Evolutionary conservation across 2,329 filamentous ascomycete species (phyloP).

Genomic region (Byssoonygena ceratinophila): DNA sequence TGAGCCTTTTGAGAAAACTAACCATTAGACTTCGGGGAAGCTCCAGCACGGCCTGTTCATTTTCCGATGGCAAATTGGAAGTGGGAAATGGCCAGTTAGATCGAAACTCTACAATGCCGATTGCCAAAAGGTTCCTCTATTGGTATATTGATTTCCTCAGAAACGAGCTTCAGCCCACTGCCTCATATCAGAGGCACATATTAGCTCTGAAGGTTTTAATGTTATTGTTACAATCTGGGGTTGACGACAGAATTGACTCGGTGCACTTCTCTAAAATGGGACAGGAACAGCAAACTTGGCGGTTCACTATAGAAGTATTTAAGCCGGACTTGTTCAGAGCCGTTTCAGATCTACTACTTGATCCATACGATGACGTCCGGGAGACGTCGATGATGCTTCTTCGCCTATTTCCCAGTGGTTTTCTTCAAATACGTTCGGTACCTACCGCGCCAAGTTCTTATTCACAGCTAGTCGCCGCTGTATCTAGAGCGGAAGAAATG

Average conservation of each 20-base stretch:
- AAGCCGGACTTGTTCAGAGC: constrained; percentile 37
- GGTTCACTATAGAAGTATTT: constrained; percentile 39
- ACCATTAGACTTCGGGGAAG: constrained; percentile 63
- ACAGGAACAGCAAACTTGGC: constrained; percentile 42
- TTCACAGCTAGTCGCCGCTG: constrained; percentile 23
- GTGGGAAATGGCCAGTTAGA: neutral
- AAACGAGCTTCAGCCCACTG: constrained; percentile 63
- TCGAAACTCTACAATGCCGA: neutral
- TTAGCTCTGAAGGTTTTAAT: constrained; percentile 62
- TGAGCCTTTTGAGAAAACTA: constrained; percentile 64
- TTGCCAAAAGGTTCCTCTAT: constrained; percentile 45
- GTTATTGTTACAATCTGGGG: constrained; percentile 57
- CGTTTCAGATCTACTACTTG: constrained; percentile 68
- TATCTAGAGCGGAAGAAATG: constrained; percentile 29
- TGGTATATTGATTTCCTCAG: constrained; percentile 67
- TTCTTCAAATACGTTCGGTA: constrained; percentile 16
- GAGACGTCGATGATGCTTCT: constrained; percentile 42
- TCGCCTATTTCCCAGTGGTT: constrained; percentile 27
- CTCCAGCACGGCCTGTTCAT: constrained; percentile 20
- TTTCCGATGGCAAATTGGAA: neutral
- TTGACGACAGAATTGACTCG: constrained; percentile 43
- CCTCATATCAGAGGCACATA: constrained; percentile 83
- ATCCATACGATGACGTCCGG: constrained; percentile 89
- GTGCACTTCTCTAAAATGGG: constrained; percentile 39
- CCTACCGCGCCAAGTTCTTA: neutral